These are phyloP conservation scores for Tulasnella sp. DNA, from an alignment of 768 basidiomycete genomes.

Conservation along the genomic window DNA sequence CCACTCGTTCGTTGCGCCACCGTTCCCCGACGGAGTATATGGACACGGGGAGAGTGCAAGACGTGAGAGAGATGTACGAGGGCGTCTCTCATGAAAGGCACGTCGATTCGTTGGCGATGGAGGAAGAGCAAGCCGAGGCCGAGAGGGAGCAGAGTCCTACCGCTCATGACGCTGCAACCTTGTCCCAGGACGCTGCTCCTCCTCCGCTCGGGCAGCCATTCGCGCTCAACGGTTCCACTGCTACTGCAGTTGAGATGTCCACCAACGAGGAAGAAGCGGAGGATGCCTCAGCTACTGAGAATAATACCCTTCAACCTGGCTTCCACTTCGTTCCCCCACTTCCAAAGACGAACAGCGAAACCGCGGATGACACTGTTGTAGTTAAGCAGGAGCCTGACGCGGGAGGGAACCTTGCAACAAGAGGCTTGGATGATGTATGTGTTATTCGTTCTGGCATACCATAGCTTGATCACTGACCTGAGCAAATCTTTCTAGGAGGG, in stretches of 20 bases:
- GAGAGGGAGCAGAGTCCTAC: conserved; percentile 5
- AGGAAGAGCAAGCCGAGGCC: neutral
- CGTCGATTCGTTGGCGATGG: neutral
- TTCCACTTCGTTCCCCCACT: conserved; percentile 10
- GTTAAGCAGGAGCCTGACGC: conserved; percentile 1
- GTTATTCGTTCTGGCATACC: neutral
- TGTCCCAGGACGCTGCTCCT: neutral
- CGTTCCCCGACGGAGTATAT: neutral
- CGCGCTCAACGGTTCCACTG: neutral
- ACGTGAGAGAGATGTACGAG: conserved; percentile 5
- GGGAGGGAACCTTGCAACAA: neutral
- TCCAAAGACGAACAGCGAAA: neutral
- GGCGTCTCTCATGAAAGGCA: conserved; percentile 7
- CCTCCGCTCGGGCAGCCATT: neutral
- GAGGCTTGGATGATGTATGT: conserved; percentile 3
- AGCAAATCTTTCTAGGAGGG: neutral
- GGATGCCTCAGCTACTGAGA: neutral
- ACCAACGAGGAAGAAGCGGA: neutral
- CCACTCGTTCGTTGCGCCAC: neutral
- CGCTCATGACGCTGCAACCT: neutral
- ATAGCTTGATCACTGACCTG: neutral
- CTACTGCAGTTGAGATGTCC: neutral
- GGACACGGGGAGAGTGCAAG: neutral
- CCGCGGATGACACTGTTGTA: neutral
- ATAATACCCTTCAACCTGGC: neutral